Base-by-base conservation (phyloP, 768 basidiomycete species). In the Paxillus rubicundulus region DNA sequence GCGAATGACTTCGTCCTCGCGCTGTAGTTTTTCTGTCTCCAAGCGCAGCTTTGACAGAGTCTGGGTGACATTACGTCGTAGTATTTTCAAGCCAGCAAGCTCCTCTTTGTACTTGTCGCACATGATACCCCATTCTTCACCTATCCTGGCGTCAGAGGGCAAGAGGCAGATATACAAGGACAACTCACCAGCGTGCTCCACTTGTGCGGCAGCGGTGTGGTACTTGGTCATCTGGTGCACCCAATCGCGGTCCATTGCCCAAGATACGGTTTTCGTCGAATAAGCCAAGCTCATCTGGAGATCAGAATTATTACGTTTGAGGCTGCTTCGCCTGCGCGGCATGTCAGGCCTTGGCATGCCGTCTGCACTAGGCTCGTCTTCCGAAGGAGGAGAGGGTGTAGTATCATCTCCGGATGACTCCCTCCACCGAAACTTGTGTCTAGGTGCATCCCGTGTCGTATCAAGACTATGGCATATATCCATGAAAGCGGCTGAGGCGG, bases 161-260 rank as follows among this genome's bases (percentile, higher is more conserved):
- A 17, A 27, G 17, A n/a, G 4, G 18, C 42, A 18, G 20, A 16
- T 33, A 28, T 32, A 39, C 47, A 1, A 14, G 3, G 27, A 34
- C 13, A 17, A 67, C 73, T 46, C 38, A 76, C 75, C 70, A 8
- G 71, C 67, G 52, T 68, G 65, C 39, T 78, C 76, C 2, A 74
- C 70, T 50, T 74, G 70, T 49, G 72, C 72, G 18, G 74, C 62
- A 10, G 70, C 69, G 50, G 71, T 64, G 16, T 74, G 67, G 51
- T 75, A 76, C 54, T 80, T 80, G 33, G 75, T 73, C 52, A 85
- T 73, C 57, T 84, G 82, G 8, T 75, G 76, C 24, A 77, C 73
- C 71, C 82, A 76, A 48, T 84, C 84, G 12, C 75, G 77, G 53
- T 84, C 79, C 69, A 86, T 87, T 21, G 87, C 86, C 86, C 86